Percentiles rank a stretch among this genome's conserved stretches.
Evolutionary conservation across 768 basidiomycete species (phyloP).

Genomic region (Suillus fuscotomentosus): DNA sequence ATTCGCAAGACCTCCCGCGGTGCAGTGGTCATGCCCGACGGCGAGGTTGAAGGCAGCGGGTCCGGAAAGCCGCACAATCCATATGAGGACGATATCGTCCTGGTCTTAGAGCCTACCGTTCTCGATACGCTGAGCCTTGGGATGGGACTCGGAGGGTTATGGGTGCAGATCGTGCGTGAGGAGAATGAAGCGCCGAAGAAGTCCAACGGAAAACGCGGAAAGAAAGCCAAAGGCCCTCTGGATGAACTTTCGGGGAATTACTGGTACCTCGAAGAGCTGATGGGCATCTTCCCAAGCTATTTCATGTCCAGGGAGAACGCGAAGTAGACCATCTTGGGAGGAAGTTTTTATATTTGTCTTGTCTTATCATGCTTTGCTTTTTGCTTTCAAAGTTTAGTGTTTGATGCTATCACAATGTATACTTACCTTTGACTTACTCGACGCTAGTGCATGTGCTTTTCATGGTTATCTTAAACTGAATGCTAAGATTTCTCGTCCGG

Average conservation of each 20-base stretch:
- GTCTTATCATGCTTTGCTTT: not conserved
- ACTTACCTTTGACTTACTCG: not conserved
- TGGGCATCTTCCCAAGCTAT: slow-evolving; percentile 54
- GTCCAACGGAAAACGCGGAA: slow-evolving; percentile 9
- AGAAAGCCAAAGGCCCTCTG: slow-evolving; percentile 24
- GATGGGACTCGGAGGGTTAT: slow-evolving; percentile 58
- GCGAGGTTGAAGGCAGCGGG: slow-evolving; percentile 10
- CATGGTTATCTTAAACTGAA: not conserved
- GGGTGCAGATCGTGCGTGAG: slow-evolving; percentile 61
- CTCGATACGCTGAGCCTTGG: slow-evolving; percentile 37
- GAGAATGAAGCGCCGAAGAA: slow-evolving; percentile 7
- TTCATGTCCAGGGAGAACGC: slow-evolving; percentile 29
- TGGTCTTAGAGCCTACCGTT: slow-evolving; percentile 50
- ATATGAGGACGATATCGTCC: slow-evolving; percentile 54
- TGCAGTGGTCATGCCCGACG: slow-evolving; percentile 26
- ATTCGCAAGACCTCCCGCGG: slow-evolving; percentile 39
- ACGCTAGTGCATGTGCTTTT: not conserved
- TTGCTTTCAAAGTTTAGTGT: not conserved
- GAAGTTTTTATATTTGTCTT: not conserved
- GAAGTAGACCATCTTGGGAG: not conserved
- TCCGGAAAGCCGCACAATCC: slow-evolving; percentile 43
- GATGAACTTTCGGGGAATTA: slow-evolving; percentile 30
- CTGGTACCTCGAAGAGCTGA: slow-evolving; percentile 63
- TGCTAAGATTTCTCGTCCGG: not conserved
- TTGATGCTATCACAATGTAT: not conserved